Percentiles rank a stretch among this genome's conserved stretches.
phyloP scores from a whole-genome alignment of 345 rosid genomes.

The Eucalyptus camaldulensis region DNA sequence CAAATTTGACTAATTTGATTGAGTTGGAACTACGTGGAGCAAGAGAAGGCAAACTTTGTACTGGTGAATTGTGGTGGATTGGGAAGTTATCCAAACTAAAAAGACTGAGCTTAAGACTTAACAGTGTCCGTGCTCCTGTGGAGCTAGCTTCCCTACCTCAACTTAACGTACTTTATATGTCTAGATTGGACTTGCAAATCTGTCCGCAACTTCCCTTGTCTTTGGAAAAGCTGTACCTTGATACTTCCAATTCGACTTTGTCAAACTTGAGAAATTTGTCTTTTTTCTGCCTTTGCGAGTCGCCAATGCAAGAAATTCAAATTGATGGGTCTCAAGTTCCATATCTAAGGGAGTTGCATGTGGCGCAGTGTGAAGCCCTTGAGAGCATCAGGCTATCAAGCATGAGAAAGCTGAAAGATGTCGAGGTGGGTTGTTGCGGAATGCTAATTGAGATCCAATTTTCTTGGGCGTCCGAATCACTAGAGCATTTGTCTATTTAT shows the following conservation, averaged over 20 bases:
- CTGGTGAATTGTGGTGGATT: background rate
- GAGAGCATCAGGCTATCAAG: too few relatives aligned
- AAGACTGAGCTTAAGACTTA: background rate
- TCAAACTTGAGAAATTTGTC: too few relatives aligned
- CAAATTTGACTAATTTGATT: accelerated
- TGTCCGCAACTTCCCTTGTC: too few relatives aligned
- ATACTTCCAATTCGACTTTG: accelerated
- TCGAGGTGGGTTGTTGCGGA: accelerated
- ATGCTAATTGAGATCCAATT: too few relatives aligned
- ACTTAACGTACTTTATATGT: accelerated
- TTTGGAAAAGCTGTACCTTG: accelerated
- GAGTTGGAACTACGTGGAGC: accelerated
- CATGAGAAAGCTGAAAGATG: too few relatives aligned
- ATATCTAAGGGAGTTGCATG: too few relatives aligned
- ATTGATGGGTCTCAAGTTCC: too few relatives aligned
- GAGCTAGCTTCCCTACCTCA: too few relatives aligned
- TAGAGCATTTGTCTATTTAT: accelerated
- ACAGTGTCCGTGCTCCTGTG: background rate
- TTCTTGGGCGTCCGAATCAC: too few relatives aligned
- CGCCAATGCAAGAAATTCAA: too few relatives aligned
- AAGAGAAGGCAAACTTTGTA: too few relatives aligned
- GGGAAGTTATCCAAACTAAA: background rate
- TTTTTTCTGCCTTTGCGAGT: too few relatives aligned
- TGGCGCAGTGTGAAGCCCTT: accelerated
- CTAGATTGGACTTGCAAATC: background rate